phyloP scores from a whole-genome alignment of 1,284 basidiomycete genomes.

The Rhodotorula sp. region DNA sequence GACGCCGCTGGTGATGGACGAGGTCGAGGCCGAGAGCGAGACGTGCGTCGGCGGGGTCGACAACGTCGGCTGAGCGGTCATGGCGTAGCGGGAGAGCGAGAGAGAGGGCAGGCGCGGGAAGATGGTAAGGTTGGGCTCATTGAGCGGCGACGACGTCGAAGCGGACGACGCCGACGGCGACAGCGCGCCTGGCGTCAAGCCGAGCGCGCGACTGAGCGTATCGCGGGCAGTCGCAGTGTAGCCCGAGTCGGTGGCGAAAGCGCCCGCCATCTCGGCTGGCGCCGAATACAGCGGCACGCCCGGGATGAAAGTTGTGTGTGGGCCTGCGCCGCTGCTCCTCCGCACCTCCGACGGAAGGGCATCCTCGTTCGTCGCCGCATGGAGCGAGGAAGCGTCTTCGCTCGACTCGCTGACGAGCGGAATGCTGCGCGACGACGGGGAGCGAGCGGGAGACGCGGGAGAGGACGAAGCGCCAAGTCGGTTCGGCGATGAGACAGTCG shows the following conservation, averaged over 20 bases:
- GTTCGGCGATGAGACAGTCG: constrained; percentile 1
- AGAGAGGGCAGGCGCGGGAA: constrained; percentile 36
- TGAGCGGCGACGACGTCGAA: not conserved
- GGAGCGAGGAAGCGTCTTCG: not conserved
- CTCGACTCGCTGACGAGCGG: not conserved
- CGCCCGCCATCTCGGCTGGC: not conserved
- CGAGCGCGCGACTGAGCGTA: constrained; percentile 36
- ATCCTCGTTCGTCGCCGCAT: too few species aligned
- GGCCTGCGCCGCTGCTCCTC: not conserved
- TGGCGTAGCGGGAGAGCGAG: constrained; percentile 30
- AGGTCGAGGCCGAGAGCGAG: constrained; percentile 19
- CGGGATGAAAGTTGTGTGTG: constrained; percentile 1
- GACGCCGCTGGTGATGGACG: not conserved
- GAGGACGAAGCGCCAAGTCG: not conserved
- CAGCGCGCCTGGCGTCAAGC: constrained; percentile 8
- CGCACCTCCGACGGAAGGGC: too few species aligned
- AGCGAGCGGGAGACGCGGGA: not conserved
- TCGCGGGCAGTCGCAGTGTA: constrained; percentile 32
- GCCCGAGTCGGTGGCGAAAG: not conserved
- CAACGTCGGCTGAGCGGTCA: constrained; percentile 25
- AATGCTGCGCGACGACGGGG: not conserved
- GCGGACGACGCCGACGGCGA: not conserved
- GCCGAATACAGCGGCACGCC: constrained; percentile 19
- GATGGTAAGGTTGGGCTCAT: constrained; percentile 31
- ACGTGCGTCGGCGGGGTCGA: constrained; percentile 27